Percentiles rank a stretch among this genome's conserved stretches.
phyloP scores from a whole-genome alignment of 1,284 basidiomycete genomes.

The Ceratobasidium papillatum region DNA sequence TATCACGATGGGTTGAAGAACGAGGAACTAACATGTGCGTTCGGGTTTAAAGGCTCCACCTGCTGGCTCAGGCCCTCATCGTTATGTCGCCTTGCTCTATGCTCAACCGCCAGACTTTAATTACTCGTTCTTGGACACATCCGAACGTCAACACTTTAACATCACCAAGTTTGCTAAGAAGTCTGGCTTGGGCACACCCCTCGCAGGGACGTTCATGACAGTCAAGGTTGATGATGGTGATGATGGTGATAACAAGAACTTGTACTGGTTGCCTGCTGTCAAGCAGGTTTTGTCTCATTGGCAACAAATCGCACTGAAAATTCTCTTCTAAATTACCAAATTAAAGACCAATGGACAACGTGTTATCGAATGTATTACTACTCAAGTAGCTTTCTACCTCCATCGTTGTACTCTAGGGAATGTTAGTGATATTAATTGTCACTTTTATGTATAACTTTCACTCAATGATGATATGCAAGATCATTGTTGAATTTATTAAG shows the following conservation, averaged over 20 bases:
- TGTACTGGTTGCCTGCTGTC: slow-evolving; percentile 19
- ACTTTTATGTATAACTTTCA: too few species aligned
- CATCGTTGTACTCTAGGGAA: not conserved
- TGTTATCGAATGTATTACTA: not conserved
- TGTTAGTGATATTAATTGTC: not conserved
- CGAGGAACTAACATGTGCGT: not conserved
- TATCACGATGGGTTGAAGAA: not conserved
- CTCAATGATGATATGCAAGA: too few species aligned
- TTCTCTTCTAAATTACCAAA: not conserved
- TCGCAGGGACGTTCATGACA: slow-evolving; percentile 36
- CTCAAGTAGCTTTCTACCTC: not conserved
- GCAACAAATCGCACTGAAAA: slow-evolving; percentile 23
- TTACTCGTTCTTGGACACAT: slow-evolving; percentile 26
- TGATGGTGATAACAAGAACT: not conserved
- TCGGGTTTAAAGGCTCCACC: not conserved
- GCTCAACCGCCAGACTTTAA: slow-evolving; percentile 32
- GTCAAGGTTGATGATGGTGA: slow-evolving; percentile 29
- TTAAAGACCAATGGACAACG: not conserved
- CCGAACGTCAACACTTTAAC: slow-evolving; percentile 15
- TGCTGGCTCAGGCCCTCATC: slow-evolving; percentile 20
- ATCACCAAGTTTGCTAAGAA: slow-evolving; percentile 16
- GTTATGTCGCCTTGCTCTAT: slow-evolving; percentile 29
- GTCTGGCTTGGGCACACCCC: slow-evolving; percentile 35
- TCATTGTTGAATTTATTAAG: slow-evolving; percentile 20
- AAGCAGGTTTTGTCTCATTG: slow-evolving; percentile 13